Evolutionary conservation across 1,139 yeast species (phyloP), one percentile per base, ranked within the genome.

Genomic region (Suhomyces bolitotheri): DNA sequence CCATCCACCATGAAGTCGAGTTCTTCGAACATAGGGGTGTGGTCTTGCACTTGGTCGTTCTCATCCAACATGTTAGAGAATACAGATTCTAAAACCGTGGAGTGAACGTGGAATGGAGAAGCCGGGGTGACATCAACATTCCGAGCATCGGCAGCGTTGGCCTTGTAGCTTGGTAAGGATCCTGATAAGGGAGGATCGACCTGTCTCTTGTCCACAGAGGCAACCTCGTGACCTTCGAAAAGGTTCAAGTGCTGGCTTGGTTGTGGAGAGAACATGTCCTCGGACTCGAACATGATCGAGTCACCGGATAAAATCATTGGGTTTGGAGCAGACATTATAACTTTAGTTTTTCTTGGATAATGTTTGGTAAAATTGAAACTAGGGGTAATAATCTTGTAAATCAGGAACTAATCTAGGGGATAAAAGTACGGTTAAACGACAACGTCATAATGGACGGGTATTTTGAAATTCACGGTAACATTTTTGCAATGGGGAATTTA

Each of bases 21-120:
- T 39, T 76, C 78, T 46, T 69, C 80, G 62, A 82, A 80, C 84
- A 81, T 77, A 53, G 89, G 87, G 51, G 83, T 71, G 30, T 74
- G 67, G 39, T 71, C 71, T 33, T 66, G 70, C 15, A 65, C 47
- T 28, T 51, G 56, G 39, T 58, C 65, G 34, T 55, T 47, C 35
- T 60, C 70, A 44, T 67, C 73, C 44, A 72, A 61, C 29, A 73
- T 65, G 44, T 70, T 64, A 51, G 73, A 66, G 53, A 82, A 80
- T 33, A 81, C 78, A 10, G 84, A 78, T 43, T 80, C 83, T 41
- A 81, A 67, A 30, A 78, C 76, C 36, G 77, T 72, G 24, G 82
- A 66, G 53, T 78, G 82, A 50, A 80, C 64, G 46, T 73, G 71
- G 47, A 74, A 60, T 16, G 80, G 77, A 33, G 78, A 57, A 30